Evolutionary conservation across 2,329 filamentous ascomycete genomes (phyloP), one percentile per base, ranked within the genome.

Genomic region (Aspergillus bombycis): DNA sequence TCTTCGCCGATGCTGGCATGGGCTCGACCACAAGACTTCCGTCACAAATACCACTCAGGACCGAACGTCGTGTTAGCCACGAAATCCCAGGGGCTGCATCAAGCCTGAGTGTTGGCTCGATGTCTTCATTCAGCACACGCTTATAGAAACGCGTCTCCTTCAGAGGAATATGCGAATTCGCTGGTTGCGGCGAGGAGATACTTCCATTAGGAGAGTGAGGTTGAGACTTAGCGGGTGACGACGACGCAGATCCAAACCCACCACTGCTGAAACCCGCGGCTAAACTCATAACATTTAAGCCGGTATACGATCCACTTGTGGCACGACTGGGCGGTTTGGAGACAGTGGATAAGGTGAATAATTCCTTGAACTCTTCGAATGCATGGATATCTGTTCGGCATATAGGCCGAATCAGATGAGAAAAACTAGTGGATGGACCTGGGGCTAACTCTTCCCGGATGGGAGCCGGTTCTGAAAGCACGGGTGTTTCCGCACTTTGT

Each of bases 91-190:
- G 95, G 0, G 95, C 94, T 2, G 88, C 86, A 76, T 99, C 95
- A 4, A 99, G 86, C 48, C 95, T 89, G 11, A 99, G 82, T 0
- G 95, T 97, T 0, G 95, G 95, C 75, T 99, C 95, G 62, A 99
- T 92, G 73, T 99, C 95, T 77, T 99, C 95, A 23, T 88, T 85
- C 30, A 98, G 79, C 7, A 89, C 89, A 54, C 95, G 89, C 81
- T 98, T 98, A 81, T 94, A 99, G 75, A 98, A 99, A 68, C 91
- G 92, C 32, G 91, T 92, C 62, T 98, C 95, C 74, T 95, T 96
- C 46, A 99, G 81, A 5, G 89, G 88, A 3, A 75, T 70, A 61
- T 77, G 75, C 41, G 78, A 81, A 14, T 79, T 77, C 6, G 78
- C 75, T 4, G 79, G 78, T 30, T 83, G 70, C n/a, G 77, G 78